Base-by-base conservation (phyloP, 805 yeast genomes). In the Sugiyamaella floridensis region DNA sequence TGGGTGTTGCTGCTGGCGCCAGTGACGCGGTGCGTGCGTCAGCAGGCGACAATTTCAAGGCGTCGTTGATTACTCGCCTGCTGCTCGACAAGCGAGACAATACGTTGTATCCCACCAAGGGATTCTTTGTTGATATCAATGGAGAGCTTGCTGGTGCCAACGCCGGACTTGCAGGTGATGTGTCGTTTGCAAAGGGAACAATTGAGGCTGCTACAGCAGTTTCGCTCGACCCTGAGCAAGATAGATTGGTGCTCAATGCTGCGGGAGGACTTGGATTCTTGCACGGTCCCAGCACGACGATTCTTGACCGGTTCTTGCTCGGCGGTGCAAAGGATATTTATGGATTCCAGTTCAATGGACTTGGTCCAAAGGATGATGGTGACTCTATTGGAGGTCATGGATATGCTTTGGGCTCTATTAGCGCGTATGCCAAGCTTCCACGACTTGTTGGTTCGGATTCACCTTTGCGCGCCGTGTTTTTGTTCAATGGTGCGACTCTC, bases 291-390 rank as follows among this genome's bases (percentile, higher is more conserved):
- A 51, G 70, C 51, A 69, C 85, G 1, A 86, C 84, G 59, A 67
- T 83, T 28, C 75, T 82, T 58, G 98, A 92, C 68, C 78, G 83
- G 59, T 90, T 89, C 65, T 86, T 83, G 63, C 73, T 85, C 47
- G 93, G 95, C 16, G 95, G 95, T 76, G 41, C 80, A 34, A 76
- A 79, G 53, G 80, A 80, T 51, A 78, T 88, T 40, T 74, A 82
- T 58, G 88, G 90, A 0, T 86, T 83, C 62, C 73, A 76, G 44
- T 71, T 75, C 51, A 83, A 83, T 72, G 79, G 87, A 0, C 65
- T 86, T 40, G 89, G 92, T 19, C 80, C 83, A 2, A 72, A 78
- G 52, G 79, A 78, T 52, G 71, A 72, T 19, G 68, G 69, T 9
- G 82, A 81, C 61, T 71, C 79, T 12, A 58, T 80, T 18, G 96